A percentile compares a stretch with the other conserved stretches of the same genome.
Evolutionary conservation across 306 rosid genomes (phyloP).

Genomic region (Nissolia schottii): DNA sequence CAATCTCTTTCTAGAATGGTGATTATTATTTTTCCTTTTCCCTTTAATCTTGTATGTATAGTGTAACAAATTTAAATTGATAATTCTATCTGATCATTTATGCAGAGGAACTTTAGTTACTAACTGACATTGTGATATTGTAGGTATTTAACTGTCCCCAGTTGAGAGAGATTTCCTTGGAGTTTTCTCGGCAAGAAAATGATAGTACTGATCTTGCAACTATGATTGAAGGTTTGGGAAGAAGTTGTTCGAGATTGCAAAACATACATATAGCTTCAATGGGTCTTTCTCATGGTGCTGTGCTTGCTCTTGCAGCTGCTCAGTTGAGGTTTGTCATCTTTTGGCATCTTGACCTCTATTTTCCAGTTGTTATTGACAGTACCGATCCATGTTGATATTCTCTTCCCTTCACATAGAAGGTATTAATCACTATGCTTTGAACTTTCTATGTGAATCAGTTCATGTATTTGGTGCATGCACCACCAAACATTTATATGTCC

Average conservation of each 20-base stretch:
- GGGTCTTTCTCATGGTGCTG: constrained; percentile 76
- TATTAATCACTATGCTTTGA: neutral
- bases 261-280: constrained; percentile 88
- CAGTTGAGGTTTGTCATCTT: constrained; percentile 64
- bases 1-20: constrained; percentile 85
- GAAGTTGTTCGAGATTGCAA: constrained; percentile 74
- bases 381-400: neutral
- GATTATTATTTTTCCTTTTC: constrained; percentile 25
- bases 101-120: constrained; percentile 5
- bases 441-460: neutral
- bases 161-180: constrained; percentile 81
- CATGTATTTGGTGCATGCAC: constrained; percentile 5
- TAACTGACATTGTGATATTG: constrained; percentile 15
- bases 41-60: neutral
- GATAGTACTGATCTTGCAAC: constrained; percentile 65
- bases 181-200: constrained; percentile 64
- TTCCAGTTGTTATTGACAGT: neutral
- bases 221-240: constrained; percentile 67
- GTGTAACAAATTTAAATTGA: neutral
- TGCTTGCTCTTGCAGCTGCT: constrained; percentile 86
- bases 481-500: neutral
- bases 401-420: neutral
- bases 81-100: neutral
- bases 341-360: neutral
- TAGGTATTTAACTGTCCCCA: constrained; percentile 88